phyloP scores from a whole-genome alignment of 306 rosid species.

The Quercus dentata region DNA sequence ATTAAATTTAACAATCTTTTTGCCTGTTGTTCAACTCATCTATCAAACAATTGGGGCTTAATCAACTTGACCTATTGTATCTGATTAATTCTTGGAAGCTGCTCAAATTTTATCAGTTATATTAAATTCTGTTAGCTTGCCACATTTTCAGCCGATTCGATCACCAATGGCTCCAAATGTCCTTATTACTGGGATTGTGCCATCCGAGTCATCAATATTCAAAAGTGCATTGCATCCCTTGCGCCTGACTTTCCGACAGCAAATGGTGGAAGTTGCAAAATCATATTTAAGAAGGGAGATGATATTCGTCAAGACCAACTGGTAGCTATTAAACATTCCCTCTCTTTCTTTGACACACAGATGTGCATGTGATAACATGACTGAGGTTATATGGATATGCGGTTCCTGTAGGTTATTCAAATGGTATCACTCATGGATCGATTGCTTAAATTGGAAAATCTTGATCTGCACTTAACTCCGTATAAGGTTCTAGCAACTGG shows the following conservation, averaged over 20 bases:
- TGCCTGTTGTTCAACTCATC: slow-evolving; percentile 3
- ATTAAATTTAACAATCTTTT: slow-evolving; percentile 18
- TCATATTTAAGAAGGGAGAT: slow-evolving; percentile 93
- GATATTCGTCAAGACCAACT: slow-evolving; percentile 96
- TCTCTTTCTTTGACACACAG: slow-evolving; percentile 8
- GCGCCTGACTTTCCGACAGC: slow-evolving; percentile 87
- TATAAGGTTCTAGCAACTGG: slow-evolving; percentile 96
- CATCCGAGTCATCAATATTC: slow-evolving; percentile 92
- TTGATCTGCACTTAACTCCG: slow-evolving; percentile 88
- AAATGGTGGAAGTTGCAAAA: slow-evolving; percentile 71
- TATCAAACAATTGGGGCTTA: background rate
- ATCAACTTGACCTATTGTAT: background rate
- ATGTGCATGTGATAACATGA: slow-evolving; percentile 1
- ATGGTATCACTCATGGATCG: slow-evolving; percentile 99
- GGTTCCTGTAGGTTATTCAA: slow-evolving; percentile 78
- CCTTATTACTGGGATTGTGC: slow-evolving; percentile 80
- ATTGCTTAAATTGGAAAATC: slow-evolving; percentile 88
- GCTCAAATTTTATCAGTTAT: slow-evolving; percentile 7
- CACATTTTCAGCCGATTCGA: slow-evolving; percentile 70
- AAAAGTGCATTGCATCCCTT: slow-evolving; percentile 95
- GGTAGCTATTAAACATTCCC: slow-evolving; percentile 48
- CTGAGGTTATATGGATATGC: slow-evolving; percentile 22
- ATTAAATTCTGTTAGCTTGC: slow-evolving; percentile 17
- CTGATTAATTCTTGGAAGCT: slow-evolving; percentile 11
- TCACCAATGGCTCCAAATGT: slow-evolving; percentile 88